These are phyloP conservation scores for Beauveria sp. DNA, from an alignment of 2,329 filamentous ascomycete genomes.

Conservation along the genomic window DNA sequence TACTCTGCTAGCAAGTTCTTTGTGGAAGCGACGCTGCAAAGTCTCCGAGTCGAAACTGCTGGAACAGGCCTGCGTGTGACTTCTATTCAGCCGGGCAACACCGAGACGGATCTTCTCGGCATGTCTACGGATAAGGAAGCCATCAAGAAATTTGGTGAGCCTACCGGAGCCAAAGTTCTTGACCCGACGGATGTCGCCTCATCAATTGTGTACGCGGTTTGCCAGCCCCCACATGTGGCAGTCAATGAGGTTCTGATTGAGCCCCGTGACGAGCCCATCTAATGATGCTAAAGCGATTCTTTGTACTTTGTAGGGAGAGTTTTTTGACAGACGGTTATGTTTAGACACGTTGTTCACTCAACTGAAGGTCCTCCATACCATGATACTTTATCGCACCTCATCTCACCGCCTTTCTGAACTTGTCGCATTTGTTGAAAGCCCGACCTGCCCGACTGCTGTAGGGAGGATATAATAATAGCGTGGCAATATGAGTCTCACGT, in stretches of 20 bases:
- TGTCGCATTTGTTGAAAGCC: not conserved
- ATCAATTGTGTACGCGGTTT: conserved; percentile 66
- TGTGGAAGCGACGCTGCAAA: conserved; percentile 73
- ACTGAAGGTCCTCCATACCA: not conserved
- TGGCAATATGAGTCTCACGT: not conserved
- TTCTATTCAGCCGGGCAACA: conserved; percentile 69
- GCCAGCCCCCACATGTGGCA: conserved; percentile 66
- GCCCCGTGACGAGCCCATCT: conserved; percentile 69
- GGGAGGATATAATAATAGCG: not conserved
- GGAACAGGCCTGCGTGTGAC: conserved; percentile 67
- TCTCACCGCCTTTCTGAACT: not conserved
- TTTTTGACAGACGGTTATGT: not conserved
- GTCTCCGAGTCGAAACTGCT: conserved; percentile 66
- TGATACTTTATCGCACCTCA: too few species aligned
- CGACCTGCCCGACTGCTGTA: not conserved
- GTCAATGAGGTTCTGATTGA: conserved; percentile 78
- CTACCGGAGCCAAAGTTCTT: conserved; percentile 67
- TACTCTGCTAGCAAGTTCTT: conserved; percentile 84
- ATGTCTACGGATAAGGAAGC: conserved; percentile 73
- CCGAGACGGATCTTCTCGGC: conserved; percentile 61
- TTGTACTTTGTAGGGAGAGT: not conserved
- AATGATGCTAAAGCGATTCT: not conserved
- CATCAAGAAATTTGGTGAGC: conserved; percentile 70
- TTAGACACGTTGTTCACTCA: not conserved
- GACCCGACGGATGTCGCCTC: conserved; percentile 64